phyloP scores from a whole-genome alignment of 2,329 filamentous ascomycete species.

The Penicillium thymicola region DNA sequence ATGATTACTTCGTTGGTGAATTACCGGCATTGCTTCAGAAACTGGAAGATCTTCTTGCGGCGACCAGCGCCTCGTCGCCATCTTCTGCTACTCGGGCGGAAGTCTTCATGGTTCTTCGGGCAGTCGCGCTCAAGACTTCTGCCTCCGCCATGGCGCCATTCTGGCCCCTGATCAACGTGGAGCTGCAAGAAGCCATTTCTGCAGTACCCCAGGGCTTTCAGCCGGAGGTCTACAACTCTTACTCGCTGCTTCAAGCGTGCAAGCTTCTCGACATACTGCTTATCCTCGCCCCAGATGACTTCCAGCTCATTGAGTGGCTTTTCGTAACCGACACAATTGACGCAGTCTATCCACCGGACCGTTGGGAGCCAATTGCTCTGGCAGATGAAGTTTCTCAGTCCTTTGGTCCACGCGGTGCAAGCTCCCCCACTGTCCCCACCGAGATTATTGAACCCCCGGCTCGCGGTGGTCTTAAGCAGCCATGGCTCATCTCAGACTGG shows the following conservation, averaged over 20 bases:
- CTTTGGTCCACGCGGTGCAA: slow-evolving; percentile 52
- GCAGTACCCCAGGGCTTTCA: slow-evolving; percentile 68
- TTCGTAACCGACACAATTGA: slow-evolving; percentile 97
- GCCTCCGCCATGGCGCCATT: slow-evolving; percentile 75
- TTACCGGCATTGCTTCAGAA: slow-evolving; percentile 73
- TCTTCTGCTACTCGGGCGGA: slow-evolving; percentile 87
- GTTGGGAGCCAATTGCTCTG: slow-evolving; percentile 68
- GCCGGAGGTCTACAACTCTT: slow-evolving; percentile 73
- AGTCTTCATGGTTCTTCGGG: slow-evolving; percentile 81
- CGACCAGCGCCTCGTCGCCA: slow-evolving; percentile 83
- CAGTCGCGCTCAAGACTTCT: slow-evolving; percentile 74
- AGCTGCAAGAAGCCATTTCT: slow-evolving; percentile 75
- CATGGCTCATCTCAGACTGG: slow-evolving; percentile 45
- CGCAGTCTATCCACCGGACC: slow-evolving; percentile 76
- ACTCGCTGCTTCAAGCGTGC: slow-evolving; percentile 81
- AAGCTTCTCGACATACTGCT: slow-evolving; percentile 90
- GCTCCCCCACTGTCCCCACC: slow-evolving; percentile 24
- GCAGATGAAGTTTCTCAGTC: slow-evolving; percentile 82
- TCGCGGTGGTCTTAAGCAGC: slow-evolving; percentile 34
- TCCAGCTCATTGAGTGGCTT: slow-evolving; percentile 97
- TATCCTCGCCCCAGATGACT: slow-evolving; percentile 84
- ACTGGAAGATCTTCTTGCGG: slow-evolving; percentile 77
- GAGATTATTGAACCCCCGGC: slow-evolving; percentile 28
- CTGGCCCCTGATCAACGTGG: slow-evolving; percentile 86
- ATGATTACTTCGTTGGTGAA: slow-evolving; percentile 77